Conservation (phyloP, 2,329 filamentous ascomycete genomes). For the Bisporella sp. region DNA sequence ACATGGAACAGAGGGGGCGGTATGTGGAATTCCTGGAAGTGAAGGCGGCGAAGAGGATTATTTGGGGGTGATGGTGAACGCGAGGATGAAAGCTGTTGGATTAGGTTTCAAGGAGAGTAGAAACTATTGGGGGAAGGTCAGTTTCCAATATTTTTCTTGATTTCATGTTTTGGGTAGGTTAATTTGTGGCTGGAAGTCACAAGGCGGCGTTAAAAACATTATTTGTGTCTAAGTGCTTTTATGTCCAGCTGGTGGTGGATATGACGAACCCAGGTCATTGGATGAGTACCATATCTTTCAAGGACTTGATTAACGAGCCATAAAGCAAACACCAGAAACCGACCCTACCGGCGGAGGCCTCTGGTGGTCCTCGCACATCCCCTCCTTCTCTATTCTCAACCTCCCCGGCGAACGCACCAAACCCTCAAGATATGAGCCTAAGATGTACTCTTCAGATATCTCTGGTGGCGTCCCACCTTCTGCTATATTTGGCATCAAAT, state of each 20-base stretch:
- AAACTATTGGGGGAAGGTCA: constrained; percentile 7
- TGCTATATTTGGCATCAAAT: constrained; percentile 9
- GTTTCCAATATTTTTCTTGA: not conserved
- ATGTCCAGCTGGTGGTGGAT: no score
- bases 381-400: constrained; percentile 7
- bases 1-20: constrained; percentile 15
- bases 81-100: constrained; percentile 10
- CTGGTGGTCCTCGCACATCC: constrained; percentile 11
- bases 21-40: constrained; percentile 16
- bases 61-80: not conserved
- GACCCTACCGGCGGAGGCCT: constrained; percentile 5
- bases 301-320: no score
- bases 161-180: no score
- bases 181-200: no score
- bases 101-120: constrained; percentile 9
- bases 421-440: not conserved
- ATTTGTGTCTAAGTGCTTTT: no score
- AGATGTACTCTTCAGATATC: not conserved
- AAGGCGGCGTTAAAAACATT: no score
- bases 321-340: constrained; percentile 1
- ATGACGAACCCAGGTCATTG: no score
- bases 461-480: not conserved
- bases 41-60: constrained; percentile 5
- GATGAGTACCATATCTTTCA: no score
- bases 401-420: not conserved